Base-by-base conservation (phyloP, 1,139 yeast genomes). In the Saccharomyces hybrid region DNA sequence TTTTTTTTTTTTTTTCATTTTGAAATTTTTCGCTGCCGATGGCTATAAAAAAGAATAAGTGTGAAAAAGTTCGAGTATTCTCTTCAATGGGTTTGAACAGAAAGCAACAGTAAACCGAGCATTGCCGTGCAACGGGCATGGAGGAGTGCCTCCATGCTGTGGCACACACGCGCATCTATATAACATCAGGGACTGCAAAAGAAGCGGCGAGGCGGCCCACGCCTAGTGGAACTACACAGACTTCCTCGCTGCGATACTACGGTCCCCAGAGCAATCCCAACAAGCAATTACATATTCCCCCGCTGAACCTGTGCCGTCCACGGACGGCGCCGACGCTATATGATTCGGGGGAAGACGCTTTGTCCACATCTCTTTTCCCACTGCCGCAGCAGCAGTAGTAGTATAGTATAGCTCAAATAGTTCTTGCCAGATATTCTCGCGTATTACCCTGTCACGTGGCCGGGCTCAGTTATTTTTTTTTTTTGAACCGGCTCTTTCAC, bases 311-410 rank as follows among this genome's bases (percentile, higher is more conserved):
- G 44, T 16, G 21, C 44, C 16, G 44, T 38, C 44, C 24, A 38
- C 26, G 44, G 44, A 38, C 21, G 44, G 24, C 21, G 44, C 44
- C 5, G 44, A 38, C 11, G 26, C 24, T 38, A 38, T 38, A 38
- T 38, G 44, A 38, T 38, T 19, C 24, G 44, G 44, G 44, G 44
- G 44, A 38, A 38, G 44, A 38, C 44, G 44, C 44, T 38, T 38
- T 19, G 26, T 38, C 14, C 44, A 38, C 44, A 38, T 38, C 44
- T 34, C 9, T 19, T 19, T 38, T 21, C 4, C 21, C 24, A 19
- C 9, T 4, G 9, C 16, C 19, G 19, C 6, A 38, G 12, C 16
- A 38, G 19, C 6, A 38, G 12, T 19, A 38, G 44, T 19, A 38
- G 5, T 19, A 12, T 38, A 38, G 9, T 38, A 38, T 16, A 12